phyloP scores from a whole-genome alignment of 768 basidiomycete genomes.

The Lactifluus echinatus region DNA sequence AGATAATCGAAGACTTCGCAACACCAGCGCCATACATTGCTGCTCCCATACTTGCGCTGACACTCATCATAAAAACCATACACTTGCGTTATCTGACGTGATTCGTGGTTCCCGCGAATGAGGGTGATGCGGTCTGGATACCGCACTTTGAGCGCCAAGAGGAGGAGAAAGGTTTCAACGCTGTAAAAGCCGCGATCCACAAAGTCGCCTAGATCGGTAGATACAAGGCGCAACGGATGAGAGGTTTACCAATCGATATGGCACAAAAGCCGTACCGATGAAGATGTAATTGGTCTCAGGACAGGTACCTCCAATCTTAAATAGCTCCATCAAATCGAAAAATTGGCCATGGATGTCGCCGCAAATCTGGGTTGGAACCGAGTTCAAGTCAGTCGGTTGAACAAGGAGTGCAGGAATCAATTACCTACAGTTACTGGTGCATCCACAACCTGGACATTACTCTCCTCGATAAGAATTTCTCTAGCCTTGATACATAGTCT shows the following conservation, averaged over 20 bases:
- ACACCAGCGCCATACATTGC: slow-evolving; percentile 96
- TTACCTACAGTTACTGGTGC: slow-evolving; percentile 83
- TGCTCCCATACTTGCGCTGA: slow-evolving; percentile 88
- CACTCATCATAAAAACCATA: slow-evolving; percentile 96
- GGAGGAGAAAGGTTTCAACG: slow-evolving; percentile 91
- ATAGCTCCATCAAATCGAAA: slow-evolving; percentile 92
- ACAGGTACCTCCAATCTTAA: slow-evolving; percentile 86
- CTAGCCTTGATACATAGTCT: slow-evolving; percentile 90
- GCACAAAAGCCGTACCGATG: slow-evolving; percentile 57
- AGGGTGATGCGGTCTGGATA: slow-evolving; percentile 97
- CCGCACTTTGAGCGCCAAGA: slow-evolving; percentile 92
- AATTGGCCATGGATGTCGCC: slow-evolving; percentile 98
- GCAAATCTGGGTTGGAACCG: slow-evolving; percentile 48
- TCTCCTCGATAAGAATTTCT: slow-evolving; percentile 96
- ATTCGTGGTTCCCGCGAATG: slow-evolving; percentile 97
- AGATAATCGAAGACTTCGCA: slow-evolving; percentile 99
- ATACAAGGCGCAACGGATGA: slow-evolving; percentile 10
- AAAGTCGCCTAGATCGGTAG: slow-evolving; percentile 73
- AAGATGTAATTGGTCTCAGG: slow-evolving; percentile 94
- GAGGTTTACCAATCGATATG: slow-evolving; percentile 9
- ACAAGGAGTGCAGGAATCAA: slow-evolving; percentile 6
- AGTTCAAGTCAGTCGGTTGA: slow-evolving; percentile 25
- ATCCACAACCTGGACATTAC: slow-evolving; percentile 93
- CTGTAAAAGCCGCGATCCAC: slow-evolving; percentile 97
- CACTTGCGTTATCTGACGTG: slow-evolving; percentile 93